Evolutionary conservation across 2,329 filamentous ascomycete genomes (phyloP).

Genomic region (Sarocladiaceae sp.): DNA sequence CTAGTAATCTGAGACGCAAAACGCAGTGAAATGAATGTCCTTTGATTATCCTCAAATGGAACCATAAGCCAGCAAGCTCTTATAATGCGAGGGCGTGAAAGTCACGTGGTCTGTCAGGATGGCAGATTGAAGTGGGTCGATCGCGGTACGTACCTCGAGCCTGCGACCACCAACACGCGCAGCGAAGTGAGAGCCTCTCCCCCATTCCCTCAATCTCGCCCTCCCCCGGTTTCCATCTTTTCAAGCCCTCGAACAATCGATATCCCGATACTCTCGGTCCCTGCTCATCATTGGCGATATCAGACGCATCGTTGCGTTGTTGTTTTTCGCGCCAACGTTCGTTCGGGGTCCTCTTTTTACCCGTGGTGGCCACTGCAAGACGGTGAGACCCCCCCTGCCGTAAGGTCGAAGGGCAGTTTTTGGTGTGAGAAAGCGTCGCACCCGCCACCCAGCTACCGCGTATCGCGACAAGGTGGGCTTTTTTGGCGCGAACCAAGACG

Average conservation of each 20-base stretch:
- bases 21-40: no score
- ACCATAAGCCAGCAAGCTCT: no score
- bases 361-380: slow-evolving; percentile 4
- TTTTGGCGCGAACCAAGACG: background rate
- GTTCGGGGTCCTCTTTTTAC: slow-evolving; percentile 3
- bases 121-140: no score
- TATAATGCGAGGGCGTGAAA: no score
- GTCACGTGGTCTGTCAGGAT: no score
- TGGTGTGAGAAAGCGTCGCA: slow-evolving; percentile 6
- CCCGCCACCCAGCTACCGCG: slow-evolving; percentile 23
- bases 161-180: slow-evolving; percentile 8
- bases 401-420: slow-evolving; percentile 6
- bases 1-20: no score
- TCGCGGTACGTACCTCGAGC: slow-evolving; percentile 6
- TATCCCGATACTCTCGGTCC: background rate
- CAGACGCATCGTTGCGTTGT: background rate
- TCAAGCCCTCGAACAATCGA: background rate
- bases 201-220: slow-evolving; percentile 6
- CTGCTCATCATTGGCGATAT: slow-evolving; percentile 3
- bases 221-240: slow-evolving; percentile 9
- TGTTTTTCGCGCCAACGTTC: background rate
- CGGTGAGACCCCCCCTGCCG: background rate
- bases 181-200: slow-evolving; percentile 8
- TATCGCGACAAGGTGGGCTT: slow-evolving; percentile 27
- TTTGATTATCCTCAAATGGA: no score